Percentiles rank a stretch among this genome's conserved stretches.
Conservation (phyloP, 805 yeast species). For the Candida pseudofarinosa region DNA sequence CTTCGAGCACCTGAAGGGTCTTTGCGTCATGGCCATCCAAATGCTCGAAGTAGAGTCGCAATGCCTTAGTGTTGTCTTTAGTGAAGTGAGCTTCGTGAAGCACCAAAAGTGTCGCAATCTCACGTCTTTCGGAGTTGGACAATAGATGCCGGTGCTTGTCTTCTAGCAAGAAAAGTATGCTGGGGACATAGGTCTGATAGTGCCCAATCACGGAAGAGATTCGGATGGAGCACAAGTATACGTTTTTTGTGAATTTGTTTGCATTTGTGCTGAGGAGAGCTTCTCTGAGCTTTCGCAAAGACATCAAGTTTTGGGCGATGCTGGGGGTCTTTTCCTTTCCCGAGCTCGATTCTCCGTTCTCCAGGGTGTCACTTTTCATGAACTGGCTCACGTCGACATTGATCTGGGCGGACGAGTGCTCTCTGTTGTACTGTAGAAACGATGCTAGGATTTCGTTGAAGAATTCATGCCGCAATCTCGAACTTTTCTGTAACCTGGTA, state of each 20-base stretch:
- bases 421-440: constrained; percentile 26
- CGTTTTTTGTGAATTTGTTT: constrained; percentile 38
- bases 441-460: constrained; percentile 34
- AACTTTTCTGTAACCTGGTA: constrained; percentile 41
- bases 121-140: constrained; percentile 28
- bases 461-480: constrained; percentile 35
- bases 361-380: constrained; percentile 6
- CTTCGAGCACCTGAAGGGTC: constrained; percentile 14
- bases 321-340: constrained; percentile 6
- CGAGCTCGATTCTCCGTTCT: constrained; percentile 1
- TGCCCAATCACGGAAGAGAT: constrained; percentile 44
- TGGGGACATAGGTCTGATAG: constrained; percentile 52
- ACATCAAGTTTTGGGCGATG: constrained; percentile 23
- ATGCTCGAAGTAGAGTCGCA: constrained; percentile 25
- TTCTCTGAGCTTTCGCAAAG: constrained; percentile 52
- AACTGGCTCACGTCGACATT: constrained; percentile 8
- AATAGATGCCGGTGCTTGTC: constrained; percentile 19
- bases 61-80: constrained; percentile 26
- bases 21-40: constrained; percentile 13
- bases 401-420: constrained; percentile 12
- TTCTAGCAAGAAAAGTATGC: constrained; percentile 40
- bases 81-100: constrained; percentile 45
- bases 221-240: constrained; percentile 46
- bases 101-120: constrained; percentile 38
- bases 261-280: constrained; percentile 41